Base-by-base conservation (phyloP, 108 stramenopile species). In the Epipyxis sp. region DNA sequence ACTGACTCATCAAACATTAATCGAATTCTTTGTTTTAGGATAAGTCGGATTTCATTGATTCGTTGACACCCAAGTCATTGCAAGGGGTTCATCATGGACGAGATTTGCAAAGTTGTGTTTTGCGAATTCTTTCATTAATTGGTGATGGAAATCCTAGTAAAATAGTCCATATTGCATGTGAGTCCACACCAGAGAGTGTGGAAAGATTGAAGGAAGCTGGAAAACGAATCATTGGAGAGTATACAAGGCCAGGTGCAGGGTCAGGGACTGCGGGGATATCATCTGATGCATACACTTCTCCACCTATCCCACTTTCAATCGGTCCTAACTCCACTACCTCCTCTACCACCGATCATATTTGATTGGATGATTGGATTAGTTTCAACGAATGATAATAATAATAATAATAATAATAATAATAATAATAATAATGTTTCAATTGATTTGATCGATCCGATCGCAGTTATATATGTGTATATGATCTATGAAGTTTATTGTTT, bases 161-260 rank as follows among this genome's bases (percentile, higher is more conserved):
- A 10, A 74, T 74, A 16, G 71, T 74, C n/a, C 44, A 74, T 32
- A 27, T 74, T 3, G 71, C 71, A 16, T 74, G 71, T 32, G 13
- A 74, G 50, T 43, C n/a, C 46, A 74, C 3, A 16, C n/a, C 20
- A 10, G 46, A 74, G 71, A 34, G 27, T 32, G 71, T 74, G 27
- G 20, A 20, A 27, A 10, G 3, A 42, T 32, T 74, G 71, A 50
- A 50, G 46, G 46, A 50, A 20, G 20, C 46, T 50, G 46, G 46
- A 13, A 13, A 13, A 6, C 13, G 20, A 20, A 50, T 50, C 46
- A 6, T 50, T 6, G 20, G 46, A 50, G 46, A 50, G 46, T 50
- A n/a, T 50, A 6, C 46, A 50, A 20, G 13, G 13, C 46, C 6
- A 13, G 46, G 13, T 50, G 6, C 46, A 50, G n/a, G n/a, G n/a